phyloP scores from a whole-genome alignment of 1,284 basidiomycete genomes.

The Ustilago trichophora region DNA sequence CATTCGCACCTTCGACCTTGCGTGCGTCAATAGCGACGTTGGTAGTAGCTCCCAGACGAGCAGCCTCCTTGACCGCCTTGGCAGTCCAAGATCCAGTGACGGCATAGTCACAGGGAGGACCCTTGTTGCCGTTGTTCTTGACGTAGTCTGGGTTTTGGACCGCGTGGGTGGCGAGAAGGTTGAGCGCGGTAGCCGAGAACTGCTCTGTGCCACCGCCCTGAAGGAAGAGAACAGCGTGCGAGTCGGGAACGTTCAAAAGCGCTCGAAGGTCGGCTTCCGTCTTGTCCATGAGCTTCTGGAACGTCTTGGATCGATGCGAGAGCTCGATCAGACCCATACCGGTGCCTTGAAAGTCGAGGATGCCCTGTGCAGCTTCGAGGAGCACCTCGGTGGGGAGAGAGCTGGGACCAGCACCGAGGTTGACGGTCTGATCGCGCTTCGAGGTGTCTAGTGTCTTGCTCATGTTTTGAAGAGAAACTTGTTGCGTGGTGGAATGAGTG shows the following conservation, averaged over 20 bases:
- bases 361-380: conserved; percentile 58
- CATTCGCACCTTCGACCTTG: conserved; percentile 42
- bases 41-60: conserved; percentile 52
- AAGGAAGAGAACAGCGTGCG: conserved; percentile 61
- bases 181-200: conserved; percentile 63
- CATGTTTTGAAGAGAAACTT: no score
- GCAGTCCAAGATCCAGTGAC: conserved; percentile 63
- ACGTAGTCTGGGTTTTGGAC: conserved; percentile 56
- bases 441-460: conserved; percentile 38
- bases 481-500: not conserved
- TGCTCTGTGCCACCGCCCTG: conserved; percentile 66
- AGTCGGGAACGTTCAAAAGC: conserved; percentile 56
- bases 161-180: conserved; percentile 60
- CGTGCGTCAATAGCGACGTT: conserved; percentile 55
- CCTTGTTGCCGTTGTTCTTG: conserved; percentile 35
- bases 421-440: conserved; percentile 58
- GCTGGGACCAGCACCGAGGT: conserved; percentile 65
- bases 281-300: conserved; percentile 58
- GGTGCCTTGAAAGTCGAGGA: conserved; percentile 59
- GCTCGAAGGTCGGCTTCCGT: conserved; percentile 60
- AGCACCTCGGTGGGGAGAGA: conserved; percentile 62
- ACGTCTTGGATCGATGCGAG: conserved; percentile 62
- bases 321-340: conserved; percentile 65
- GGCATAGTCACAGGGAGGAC: conserved; percentile 63
- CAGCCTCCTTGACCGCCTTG: conserved; percentile 63